Evolutionary conservation across 176 grass and related monocot genomes (phyloP), one percentile per base, ranked within the genome.

Genomic region (Rhipidocladum racemiflorum): DNA sequence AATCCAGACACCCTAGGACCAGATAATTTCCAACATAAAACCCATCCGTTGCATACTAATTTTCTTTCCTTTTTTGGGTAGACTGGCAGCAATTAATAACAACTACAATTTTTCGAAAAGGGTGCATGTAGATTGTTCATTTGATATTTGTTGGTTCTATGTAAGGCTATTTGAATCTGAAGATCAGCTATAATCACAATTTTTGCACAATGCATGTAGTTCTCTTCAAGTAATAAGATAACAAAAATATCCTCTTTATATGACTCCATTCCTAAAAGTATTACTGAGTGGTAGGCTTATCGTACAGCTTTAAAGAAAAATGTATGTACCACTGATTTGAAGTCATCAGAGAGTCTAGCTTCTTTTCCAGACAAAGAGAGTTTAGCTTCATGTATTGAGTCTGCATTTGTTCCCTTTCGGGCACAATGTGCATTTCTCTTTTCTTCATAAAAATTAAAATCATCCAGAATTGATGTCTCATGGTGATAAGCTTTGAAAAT

Each of bases 371-470:
- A 81, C 18, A 56, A 69, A 10, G 44, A 49, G 29, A 67, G 63
- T 72, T 32, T 29, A 63, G 24, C 59, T 44, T 85, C 67, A 81
- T 77, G 28, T 60, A 48, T 49, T 50, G 51, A 85, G 20, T 76
- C 70, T 81, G 45, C 75, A 38, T 48, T 68, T 29, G 48, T 80
- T n/a, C 72, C 72, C 60, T 84, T 93, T 21, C 28, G 17, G 29
- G 46, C 77, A 50, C 56, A 75, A 15, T 72, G 75, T 46, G 68
- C 29, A 28, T 76, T 90, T 21, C 83, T 72, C 50, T 81, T 90
- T 40, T 83, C 74, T 83, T 94, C 91, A 57, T 94, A 94, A 62
- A 88, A 94, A 60, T 86, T 65, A 63, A 94, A 94, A 83, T 94
- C 91, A 9, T 94, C 91, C 27, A 90, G 74, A 68, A 94, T 60